phyloP scores from a whole-genome alignment of 2,329 filamentous ascomycete genomes.

The Phialemoniopsis sp. region DNA sequence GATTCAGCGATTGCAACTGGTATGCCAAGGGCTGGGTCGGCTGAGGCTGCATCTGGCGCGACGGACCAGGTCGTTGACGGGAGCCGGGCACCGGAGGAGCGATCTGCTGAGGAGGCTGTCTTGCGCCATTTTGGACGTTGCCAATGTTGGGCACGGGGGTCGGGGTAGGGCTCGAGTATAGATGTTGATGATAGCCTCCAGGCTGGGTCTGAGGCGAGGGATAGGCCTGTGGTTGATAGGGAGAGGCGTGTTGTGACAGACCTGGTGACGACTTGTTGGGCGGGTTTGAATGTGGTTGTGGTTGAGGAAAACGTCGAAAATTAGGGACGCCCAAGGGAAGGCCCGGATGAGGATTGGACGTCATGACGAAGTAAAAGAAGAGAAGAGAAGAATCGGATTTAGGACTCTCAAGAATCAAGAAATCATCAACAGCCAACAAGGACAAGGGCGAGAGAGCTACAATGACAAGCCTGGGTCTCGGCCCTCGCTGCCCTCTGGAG shows the following conservation, averaged over 20 bases:
- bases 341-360: constrained; percentile 45
- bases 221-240: constrained; percentile 51
- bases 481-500: constrained; percentile 13
- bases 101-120: constrained; percentile 37
- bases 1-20: constrained; percentile 27
- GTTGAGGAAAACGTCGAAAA: constrained; percentile 13
- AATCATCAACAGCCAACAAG: constrained; percentile 5
- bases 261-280: constrained; percentile 52
- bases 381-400: constrained; percentile 1
- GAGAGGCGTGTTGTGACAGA: constrained; percentile 46
- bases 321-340: constrained; percentile 41
- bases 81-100: constrained; percentile 42
- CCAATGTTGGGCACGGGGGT: constrained; percentile 42
- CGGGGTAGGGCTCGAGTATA: constrained; percentile 44
- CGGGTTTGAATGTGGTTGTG: constrained; percentile 43
- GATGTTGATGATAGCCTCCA: constrained; percentile 44
- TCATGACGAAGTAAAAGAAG: constrained; percentile 16
- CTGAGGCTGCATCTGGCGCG: constrained; percentile 40
- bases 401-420: no score
- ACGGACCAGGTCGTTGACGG: constrained; percentile 37
- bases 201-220: constrained; percentile 41
- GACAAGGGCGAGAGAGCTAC: constrained; percentile 7
- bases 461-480: constrained; percentile 13
- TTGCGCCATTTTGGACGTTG: constrained; percentile 40
- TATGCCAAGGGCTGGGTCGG: constrained; percentile 24